phyloP scores from a whole-genome alignment of 164 flowering plant species.

The Cinnamomum chago region DNA sequence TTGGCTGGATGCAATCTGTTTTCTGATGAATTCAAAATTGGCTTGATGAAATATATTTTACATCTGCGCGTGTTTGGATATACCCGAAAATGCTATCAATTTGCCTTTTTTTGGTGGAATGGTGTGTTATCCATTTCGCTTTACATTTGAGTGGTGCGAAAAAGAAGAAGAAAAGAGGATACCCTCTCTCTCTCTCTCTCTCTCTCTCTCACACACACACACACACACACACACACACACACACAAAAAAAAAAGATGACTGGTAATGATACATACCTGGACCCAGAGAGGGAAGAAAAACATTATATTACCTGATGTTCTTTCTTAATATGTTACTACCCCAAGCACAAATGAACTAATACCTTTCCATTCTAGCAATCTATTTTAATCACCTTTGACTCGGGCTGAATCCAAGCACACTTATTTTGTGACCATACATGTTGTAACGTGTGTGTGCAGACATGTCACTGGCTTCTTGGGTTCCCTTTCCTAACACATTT shows the following conservation, averaged over 20 bases:
- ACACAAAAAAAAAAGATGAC: too few relatives aligned
- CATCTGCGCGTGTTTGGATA: background rate
- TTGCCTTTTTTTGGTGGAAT: background rate
- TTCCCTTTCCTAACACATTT: background rate
- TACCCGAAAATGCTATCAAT: background rate
- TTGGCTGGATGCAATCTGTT: background rate
- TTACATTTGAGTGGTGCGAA: background rate
- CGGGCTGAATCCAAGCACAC: background rate
- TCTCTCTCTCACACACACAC: too few relatives aligned
- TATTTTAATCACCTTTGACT: too few relatives aligned
- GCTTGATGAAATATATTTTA: background rate
- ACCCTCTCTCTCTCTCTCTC: too few relatives aligned
- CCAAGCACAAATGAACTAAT: too few relatives aligned
- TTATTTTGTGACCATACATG: background rate
- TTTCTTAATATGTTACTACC: too few relatives aligned
- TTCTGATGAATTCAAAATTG: too few relatives aligned
- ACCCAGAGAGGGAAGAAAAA: too few relatives aligned
- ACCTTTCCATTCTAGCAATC: too few relatives aligned
- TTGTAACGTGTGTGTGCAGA: background rate
- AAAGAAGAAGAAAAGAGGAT: too few relatives aligned
- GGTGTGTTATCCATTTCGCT: background rate
- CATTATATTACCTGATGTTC: too few relatives aligned
- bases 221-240: background rate
- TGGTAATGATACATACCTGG: too few relatives aligned
- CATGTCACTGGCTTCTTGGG: background rate